Evolutionary conservation across 768 basidiomycete species (phyloP).

Genomic region (Leccinum boreale): DNA sequence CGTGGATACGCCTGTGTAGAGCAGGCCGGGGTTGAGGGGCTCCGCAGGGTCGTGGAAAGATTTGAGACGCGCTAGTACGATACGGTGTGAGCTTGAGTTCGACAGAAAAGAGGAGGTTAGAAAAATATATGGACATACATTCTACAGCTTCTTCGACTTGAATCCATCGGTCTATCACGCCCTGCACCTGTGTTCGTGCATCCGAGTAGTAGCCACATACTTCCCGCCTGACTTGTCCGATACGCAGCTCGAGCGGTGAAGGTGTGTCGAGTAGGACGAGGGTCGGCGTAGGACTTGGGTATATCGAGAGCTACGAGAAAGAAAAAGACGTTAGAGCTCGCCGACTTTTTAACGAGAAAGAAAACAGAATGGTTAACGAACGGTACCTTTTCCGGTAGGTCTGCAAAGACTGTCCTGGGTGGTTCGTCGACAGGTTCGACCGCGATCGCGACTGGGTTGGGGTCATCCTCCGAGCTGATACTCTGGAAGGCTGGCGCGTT

Average conservation of each 20-base stretch:
- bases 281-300: slow-evolving; percentile 58
- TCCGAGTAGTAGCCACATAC: slow-evolving; percentile 54
- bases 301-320: slow-evolving; percentile 73
- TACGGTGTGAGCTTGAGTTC: neutral
- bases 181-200: slow-evolving; percentile 66
- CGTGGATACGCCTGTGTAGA: slow-evolving; percentile 87
- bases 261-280: slow-evolving; percentile 71
- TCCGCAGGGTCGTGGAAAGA: slow-evolving; percentile 78
- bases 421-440: slow-evolving; percentile 8
- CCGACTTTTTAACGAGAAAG: neutral
- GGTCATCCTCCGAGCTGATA: neutral
- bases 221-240: slow-evolving; percentile 64
- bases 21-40: slow-evolving; percentile 79
- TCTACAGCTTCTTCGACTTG: slow-evolving; percentile 82
- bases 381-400: slow-evolving; percentile 27
- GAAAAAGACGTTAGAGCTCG: neutral
- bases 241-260: slow-evolving; percentile 72
- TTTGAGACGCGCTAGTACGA: slow-evolving; percentile 67
- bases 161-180: slow-evolving; percentile 79
- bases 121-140: slow-evolving; percentile 47
- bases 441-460: neutral
- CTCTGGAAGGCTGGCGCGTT: neutral
- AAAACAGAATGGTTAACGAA: neutral
- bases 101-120: neutral
- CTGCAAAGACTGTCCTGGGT: slow-evolving; percentile 10